Percentiles rank a stretch among this genome's conserved stretches.
Conservation (phyloP, 2,329 filamentous ascomycete genomes). For the Lachnellula suecica region DNA sequence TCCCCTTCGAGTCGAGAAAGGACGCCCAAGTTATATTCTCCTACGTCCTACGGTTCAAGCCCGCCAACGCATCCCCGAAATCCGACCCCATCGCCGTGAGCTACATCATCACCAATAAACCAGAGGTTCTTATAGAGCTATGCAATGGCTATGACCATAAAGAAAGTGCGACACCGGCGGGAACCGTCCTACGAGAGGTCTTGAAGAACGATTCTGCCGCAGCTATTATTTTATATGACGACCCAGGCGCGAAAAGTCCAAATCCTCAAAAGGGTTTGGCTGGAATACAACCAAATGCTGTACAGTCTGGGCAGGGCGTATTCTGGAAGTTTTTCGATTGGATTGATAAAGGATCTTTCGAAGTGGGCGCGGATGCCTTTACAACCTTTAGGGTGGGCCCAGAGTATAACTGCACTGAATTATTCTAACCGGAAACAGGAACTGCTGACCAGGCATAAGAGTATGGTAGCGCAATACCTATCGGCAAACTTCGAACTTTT, state of each 20-base stretch:
- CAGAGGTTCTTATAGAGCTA: constrained; percentile 82
- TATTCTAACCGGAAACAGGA: constrained; percentile 58
- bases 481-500: constrained; percentile 89
- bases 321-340: constrained; percentile 98
- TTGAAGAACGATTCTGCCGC: constrained; percentile 88
- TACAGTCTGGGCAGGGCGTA: constrained; percentile 77
- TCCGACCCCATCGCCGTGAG: constrained; percentile 81
- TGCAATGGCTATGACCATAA: constrained; percentile 88
- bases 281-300: constrained; percentile 73
- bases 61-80: constrained; percentile 62
- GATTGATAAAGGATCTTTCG: constrained; percentile 95
- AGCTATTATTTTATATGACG: constrained; percentile 89
- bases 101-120: constrained; percentile 82
- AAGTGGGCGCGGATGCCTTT: constrained; percentile 96
- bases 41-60: constrained; percentile 88
- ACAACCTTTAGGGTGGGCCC: constrained; percentile 84
- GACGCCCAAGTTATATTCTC: constrained; percentile 96
- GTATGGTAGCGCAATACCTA: constrained; percentile 83
- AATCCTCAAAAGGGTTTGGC: constrained; percentile 69
- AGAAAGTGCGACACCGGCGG: constrained; percentile 88
- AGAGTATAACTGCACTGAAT: background rate
- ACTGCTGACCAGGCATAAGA: constrained; percentile 91
- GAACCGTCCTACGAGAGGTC: constrained; percentile 84
- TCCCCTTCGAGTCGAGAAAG: constrained; percentile 95
- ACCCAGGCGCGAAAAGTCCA: constrained; percentile 73